phyloP scores from a whole-genome alignment of 352 stramenopile genomes.

The Aphanomyces stellatus region DNA sequence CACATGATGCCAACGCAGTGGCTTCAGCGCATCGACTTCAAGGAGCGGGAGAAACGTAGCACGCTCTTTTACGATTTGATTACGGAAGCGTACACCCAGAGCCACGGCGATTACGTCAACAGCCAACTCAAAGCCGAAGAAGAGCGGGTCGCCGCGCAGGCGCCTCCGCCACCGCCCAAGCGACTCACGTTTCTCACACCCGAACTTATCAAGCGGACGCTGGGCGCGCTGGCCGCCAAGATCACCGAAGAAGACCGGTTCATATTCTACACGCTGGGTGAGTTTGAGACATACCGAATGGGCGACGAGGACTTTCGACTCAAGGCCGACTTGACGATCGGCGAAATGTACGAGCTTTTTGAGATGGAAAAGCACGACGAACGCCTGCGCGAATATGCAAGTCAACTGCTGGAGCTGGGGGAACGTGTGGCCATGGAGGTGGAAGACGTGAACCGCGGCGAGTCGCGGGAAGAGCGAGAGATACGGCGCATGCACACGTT shows the following conservation, averaged over 20 bases:
- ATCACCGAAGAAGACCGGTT: slow-evolving; percentile 14
- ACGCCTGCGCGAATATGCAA: background rate
- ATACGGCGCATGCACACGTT: background rate
- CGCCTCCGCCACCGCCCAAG: background rate
- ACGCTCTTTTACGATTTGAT: slow-evolving; percentile 19
- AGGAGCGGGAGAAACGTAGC: slow-evolving; percentile 13
- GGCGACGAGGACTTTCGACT: background rate
- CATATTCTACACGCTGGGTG: slow-evolving; percentile 11
- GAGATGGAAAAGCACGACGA: slow-evolving; percentile 17
- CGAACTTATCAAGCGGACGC: slow-evolving; percentile 15
- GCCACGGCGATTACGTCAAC: background rate
- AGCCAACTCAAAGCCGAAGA: background rate
- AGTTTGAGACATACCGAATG: slow-evolving; percentile 18
- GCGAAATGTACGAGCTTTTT: slow-evolving; percentile 6
- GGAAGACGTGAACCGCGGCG: slow-evolving; percentile 12
- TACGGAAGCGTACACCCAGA: background rate
- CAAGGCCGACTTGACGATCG: slow-evolving; percentile 1
- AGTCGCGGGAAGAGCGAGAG: background rate
- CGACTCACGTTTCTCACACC: slow-evolving; percentile 8
- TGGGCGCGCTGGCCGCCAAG: background rate
- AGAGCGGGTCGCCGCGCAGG: background rate
- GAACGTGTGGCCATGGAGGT: slow-evolving; percentile 11
- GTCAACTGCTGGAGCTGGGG: background rate
- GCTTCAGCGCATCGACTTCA: slow-evolving; percentile 15
- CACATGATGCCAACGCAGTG: background rate